Base-by-base conservation (phyloP, 495 filamentous ascomycete species). In the Aspergillus carlsbadensis region DNA sequence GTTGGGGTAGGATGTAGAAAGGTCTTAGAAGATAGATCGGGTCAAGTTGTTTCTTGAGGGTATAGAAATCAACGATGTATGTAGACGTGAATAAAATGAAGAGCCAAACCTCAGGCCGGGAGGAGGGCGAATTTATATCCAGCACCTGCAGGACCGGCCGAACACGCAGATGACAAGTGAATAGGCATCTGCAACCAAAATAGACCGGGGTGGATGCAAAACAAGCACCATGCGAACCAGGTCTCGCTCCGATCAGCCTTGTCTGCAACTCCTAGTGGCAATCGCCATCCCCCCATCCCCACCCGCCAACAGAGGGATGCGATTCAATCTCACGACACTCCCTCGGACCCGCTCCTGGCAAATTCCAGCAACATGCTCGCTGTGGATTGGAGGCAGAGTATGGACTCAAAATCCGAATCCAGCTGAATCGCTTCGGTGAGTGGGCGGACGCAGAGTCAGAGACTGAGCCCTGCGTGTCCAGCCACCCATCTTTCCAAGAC, bases 111-210 rank as follows among this genome's bases (percentile, higher is more conserved):
- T 20, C 39, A 42, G 40, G 48, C 41, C 31, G 48, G 56, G 52
- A 46, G 52, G 37, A 55, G 56, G 49, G 35, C 21, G 31, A 34
- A 46, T 65, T 65, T 65, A 65, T 62, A 61, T 48, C 20, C 47
- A 39, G 33, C 18, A 20, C 59, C 53, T 57, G 29, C 34, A 47
- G 52, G 46, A 61, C 45, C 24, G 26, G 49, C 39, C 53, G 3
- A 49, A 47, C 34, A 34, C 34, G 35, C 15, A 56, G 20, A 26
- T 65, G 63, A 62, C 62, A 60, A 53, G 54, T 42, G 56, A 53
- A 65, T 34, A 45, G 56, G 36, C 11, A 50, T 42, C 56, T 59
- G 26, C 26, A n/a, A 50, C 47, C 59, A 62, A 62, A 62, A 62
- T 65, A 59, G 51, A 56, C 34, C 21, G 49, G 6, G 13, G 22